A percentile compares a stretch with the other conserved stretches of the same genome.
These are phyloP conservation scores for Leccinum imitatum DNA, from an alignment of 768 basidiomycete species.

Conservation along the genomic window DNA sequence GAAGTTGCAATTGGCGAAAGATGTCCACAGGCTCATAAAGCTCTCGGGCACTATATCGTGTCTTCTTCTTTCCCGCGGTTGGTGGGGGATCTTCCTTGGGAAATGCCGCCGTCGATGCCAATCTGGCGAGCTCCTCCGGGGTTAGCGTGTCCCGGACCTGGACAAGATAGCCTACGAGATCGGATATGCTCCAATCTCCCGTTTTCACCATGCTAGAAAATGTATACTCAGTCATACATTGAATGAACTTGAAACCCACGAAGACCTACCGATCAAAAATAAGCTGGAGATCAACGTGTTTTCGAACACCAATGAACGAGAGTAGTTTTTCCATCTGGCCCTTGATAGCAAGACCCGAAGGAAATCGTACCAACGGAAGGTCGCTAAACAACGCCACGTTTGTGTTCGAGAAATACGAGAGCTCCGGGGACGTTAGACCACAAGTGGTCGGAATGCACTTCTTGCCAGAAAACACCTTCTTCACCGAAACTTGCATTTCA, in stretches of 20 bases:
- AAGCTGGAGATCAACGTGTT: slow-evolving; percentile 89
- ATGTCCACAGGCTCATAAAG: slow-evolving; percentile 83
- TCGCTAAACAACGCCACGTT: slow-evolving; percentile 79
- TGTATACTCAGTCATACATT: not conserved
- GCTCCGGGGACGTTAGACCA: slow-evolving; percentile 64
- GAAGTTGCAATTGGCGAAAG: slow-evolving; percentile 71
- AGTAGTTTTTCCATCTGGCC: slow-evolving; percentile 71
- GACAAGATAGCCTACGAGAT: slow-evolving; percentile 85
- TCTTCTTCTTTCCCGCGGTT: slow-evolving; percentile 35
- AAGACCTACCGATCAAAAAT: slow-evolving; percentile 76
- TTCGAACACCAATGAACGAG: slow-evolving; percentile 76
- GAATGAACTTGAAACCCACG: not conserved
- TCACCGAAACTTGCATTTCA: slow-evolving; percentile 42
- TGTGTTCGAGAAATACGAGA: slow-evolving; percentile 83
- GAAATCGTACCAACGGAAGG: slow-evolving; percentile 72
- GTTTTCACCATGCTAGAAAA: slow-evolving; percentile 76
- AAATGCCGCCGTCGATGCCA: slow-evolving; percentile 73
- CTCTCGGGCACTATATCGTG: slow-evolving; percentile 62
- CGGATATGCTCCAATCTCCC: slow-evolving; percentile 85
- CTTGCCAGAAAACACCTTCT: slow-evolving; percentile 41
- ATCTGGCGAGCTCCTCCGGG: slow-evolving; percentile 52
- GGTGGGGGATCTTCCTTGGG: slow-evolving; percentile 47
- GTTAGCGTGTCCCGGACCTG: slow-evolving; percentile 68
- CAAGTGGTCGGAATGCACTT: slow-evolving; percentile 48
- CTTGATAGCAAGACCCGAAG: slow-evolving; percentile 63